These are phyloP conservation scores for Globisporangium sylvaticum DNA, from an alignment of 352 stramenopile species.

Conservation along the genomic window DNA sequence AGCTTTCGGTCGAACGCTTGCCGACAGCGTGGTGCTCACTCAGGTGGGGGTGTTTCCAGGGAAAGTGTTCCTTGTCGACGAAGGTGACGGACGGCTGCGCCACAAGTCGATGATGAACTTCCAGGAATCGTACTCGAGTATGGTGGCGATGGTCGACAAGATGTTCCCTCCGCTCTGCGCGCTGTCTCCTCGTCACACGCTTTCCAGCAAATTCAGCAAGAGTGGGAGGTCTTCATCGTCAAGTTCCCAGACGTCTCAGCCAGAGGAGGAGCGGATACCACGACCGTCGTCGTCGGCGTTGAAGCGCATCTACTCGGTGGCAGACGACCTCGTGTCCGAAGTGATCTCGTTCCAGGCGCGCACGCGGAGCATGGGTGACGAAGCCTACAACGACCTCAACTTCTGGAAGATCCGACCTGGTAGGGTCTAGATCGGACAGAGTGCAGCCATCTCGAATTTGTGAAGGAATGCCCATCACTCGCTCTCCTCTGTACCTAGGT, in stretches of 20 bases:
- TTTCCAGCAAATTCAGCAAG: not conserved
- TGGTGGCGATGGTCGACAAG: constrained; percentile 52
- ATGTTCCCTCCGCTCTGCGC: constrained; percentile 80
- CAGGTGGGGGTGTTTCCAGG: constrained; percentile 74
- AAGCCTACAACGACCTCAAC: constrained; percentile 86
- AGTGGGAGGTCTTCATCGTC: not conserved
- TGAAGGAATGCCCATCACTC: too few species aligned
- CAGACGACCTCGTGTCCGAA: constrained; percentile 48
- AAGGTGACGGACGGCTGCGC: constrained; percentile 45
- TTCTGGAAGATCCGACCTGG: constrained; percentile 77
- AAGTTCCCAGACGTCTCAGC: not conserved
- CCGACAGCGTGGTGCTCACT: constrained; percentile 54
- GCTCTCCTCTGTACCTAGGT: too few species aligned
- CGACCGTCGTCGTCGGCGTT: constrained; percentile 9
- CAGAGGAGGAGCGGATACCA: constrained; percentile 3
- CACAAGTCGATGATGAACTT: constrained; percentile 63
- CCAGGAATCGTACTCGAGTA: constrained; percentile 60
- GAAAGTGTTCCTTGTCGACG: constrained; percentile 71
- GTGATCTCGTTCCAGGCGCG: constrained; percentile 44
- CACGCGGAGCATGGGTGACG: constrained; percentile 57
- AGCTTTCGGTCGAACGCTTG: constrained; percentile 64
- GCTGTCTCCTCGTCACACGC: constrained; percentile 8
- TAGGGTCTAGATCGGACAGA: constrained; percentile 13
- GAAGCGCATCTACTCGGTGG: constrained; percentile 12
- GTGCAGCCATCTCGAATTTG: too few species aligned